A percentile compares a stretch with the other conserved stretches of the same genome.
Evolutionary conservation across 345 rosid species (phyloP).

Genomic region (Arabidopsis suecica): DNA sequence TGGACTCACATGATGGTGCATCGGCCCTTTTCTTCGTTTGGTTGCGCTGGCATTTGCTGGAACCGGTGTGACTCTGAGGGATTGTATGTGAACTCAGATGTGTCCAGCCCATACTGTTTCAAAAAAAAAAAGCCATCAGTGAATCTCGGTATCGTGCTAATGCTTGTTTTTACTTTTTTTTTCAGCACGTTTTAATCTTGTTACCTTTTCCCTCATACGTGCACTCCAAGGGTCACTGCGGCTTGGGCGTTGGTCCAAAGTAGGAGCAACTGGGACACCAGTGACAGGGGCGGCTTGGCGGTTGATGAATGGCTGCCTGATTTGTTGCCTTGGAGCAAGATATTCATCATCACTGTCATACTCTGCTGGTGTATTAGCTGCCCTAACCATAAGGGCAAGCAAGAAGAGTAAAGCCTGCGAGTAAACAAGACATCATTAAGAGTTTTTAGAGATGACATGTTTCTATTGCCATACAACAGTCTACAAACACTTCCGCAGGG

Average conservation of each 20-base stretch:
- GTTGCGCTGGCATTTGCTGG: slow-evolving; percentile 70
- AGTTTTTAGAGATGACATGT: slow-evolving; percentile 13
- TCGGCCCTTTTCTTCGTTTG: slow-evolving; percentile 80
- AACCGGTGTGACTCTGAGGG: slow-evolving; percentile 79
- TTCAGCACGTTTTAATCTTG: neutral
- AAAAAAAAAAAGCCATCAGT: slow-evolving; percentile 24
- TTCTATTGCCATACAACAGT: slow-evolving; percentile 4
- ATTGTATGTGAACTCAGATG: slow-evolving; percentile 92
- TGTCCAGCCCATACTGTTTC: slow-evolving; percentile 91
- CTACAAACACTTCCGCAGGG: neutral
- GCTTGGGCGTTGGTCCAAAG: slow-evolving; percentile 85
- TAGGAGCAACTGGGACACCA: slow-evolving; percentile 81
- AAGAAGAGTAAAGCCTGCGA: slow-evolving; percentile 85
- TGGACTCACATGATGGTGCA: slow-evolving; percentile 80
- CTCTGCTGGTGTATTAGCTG: slow-evolving; percentile 76
- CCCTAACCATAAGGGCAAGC: slow-evolving; percentile 79
- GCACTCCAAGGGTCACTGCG: slow-evolving; percentile 99
- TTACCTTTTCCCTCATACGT: slow-evolving; percentile 98
- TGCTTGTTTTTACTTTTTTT: neutral
- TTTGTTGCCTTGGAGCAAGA: slow-evolving; percentile 75
- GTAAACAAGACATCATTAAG: slow-evolving; percentile 11
- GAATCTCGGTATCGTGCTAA: neutral
- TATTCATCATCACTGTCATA: slow-evolving; percentile 97
- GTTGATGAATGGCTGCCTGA: slow-evolving; percentile 82
- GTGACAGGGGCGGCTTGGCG: slow-evolving; percentile 71